Conservation (phyloP, 345 rosid genomes). For the Citrus hindsii region DNA sequence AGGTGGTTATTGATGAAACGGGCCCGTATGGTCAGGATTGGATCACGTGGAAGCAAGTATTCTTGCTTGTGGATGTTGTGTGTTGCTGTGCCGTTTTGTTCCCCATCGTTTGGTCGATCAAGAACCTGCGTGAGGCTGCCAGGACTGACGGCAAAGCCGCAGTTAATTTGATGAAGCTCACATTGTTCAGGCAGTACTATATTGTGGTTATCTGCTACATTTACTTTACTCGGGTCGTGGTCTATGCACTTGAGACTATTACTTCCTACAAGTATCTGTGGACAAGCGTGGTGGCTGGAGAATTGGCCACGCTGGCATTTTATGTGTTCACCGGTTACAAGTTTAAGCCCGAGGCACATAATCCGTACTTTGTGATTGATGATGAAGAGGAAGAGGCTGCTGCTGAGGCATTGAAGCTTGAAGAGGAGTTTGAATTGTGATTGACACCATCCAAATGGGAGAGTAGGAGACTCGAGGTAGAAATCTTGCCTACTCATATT, state of each 20-base stretch:
- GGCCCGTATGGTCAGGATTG: constrained; percentile 80
- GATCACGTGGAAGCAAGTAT: constrained; percentile 86
- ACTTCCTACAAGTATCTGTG: constrained; percentile 85
- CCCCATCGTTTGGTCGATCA: constrained; percentile 97
- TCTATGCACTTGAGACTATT: constrained; percentile 81
- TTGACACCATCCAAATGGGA: constrained; percentile 1
- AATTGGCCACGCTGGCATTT: constrained; percentile 83
- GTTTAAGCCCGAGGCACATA: constrained; percentile 90
- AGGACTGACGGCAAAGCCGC: constrained; percentile 95
- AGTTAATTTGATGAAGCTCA: constrained; percentile 83
- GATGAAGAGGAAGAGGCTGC: constrained; percentile 99
- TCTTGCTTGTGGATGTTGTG: constrained; percentile 85
- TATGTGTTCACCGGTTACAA: constrained; percentile 84
- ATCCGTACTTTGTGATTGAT: constrained; percentile 89
- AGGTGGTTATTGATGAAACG: constrained; percentile 84
- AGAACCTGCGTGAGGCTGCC: constrained; percentile 93
- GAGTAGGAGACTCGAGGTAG: constrained; percentile 5
- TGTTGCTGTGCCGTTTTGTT: constrained; percentile 93
- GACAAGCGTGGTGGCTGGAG: constrained; percentile 89
- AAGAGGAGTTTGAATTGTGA: constrained; percentile 90
- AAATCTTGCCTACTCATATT: constrained; percentile 3
- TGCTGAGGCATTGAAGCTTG: constrained; percentile 90
- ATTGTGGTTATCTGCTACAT: constrained; percentile 93
- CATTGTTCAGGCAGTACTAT: constrained; percentile 92
- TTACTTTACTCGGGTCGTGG: constrained; percentile 92